Evolutionary conservation across 768 basidiomycete genomes (phyloP).

Genomic region (Neoboletus magnificus): DNA sequence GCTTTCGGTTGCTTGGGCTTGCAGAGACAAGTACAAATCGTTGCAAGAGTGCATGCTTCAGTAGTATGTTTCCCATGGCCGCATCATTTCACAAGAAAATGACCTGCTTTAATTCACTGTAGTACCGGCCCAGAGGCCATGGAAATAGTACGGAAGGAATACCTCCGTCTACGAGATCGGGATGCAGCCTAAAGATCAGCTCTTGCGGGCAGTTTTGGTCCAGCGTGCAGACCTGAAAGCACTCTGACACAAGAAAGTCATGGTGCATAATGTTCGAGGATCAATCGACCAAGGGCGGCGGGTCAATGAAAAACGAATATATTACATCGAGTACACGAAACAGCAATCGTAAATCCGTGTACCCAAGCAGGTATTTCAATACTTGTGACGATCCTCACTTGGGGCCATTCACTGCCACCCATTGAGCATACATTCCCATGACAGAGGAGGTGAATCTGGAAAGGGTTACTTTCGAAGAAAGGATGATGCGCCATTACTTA

Average conservation of each 20-base stretch:
- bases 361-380: not conserved
- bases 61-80: conserved; percentile 50
- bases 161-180: conserved; percentile 60
- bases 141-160: conserved; percentile 68
- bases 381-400: conserved; percentile 30
- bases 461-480: not conserved
- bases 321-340: conserved; percentile 7
- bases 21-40: conserved; percentile 60
- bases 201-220: not conserved
- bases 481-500: conserved; percentile 37
- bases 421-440: conserved; percentile 66
- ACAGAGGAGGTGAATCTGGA: conserved; percentile 65
- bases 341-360: not conserved
- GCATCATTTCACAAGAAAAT: not conserved
- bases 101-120: not conserved
- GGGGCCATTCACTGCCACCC: conserved; percentile 48
- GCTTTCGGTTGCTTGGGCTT: conserved; percentile 83
- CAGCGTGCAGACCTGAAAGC: not conserved
- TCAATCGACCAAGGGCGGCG: no score
- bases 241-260: not conserved
- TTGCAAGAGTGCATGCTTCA: conserved; percentile 78
- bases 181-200: not conserved
- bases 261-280: not conserved
- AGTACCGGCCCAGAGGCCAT: conserved; percentile 76
- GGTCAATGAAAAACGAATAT: conserved; percentile 1